Evolutionary conservation across 2,329 filamentous ascomycete species (phyloP).

Genomic region (Ophiocordyceps camponoti-rufipedis): DNA sequence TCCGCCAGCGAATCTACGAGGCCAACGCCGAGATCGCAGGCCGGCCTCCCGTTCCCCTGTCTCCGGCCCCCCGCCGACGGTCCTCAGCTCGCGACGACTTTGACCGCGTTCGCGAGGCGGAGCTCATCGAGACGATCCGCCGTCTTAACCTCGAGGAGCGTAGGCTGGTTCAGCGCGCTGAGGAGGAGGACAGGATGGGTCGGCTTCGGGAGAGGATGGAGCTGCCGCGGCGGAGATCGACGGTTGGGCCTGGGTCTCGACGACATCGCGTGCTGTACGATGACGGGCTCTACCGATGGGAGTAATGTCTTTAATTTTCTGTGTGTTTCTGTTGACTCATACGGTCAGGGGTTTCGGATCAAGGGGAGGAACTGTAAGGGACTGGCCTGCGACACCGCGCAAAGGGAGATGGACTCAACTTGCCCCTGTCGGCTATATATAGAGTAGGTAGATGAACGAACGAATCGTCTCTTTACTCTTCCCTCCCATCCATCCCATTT

Average conservation of each 20-base stretch:
- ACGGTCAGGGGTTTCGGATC: not conserved
- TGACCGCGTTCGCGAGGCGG: conserved; percentile 8
- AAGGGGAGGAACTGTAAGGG: too few species aligned
- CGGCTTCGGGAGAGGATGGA: conserved; percentile 22
- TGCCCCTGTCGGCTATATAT: too few species aligned
- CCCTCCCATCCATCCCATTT: too few species aligned
- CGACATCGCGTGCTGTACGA: conserved; percentile 18
- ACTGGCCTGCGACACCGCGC: too few species aligned
- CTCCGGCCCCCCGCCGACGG: conserved; percentile 6
- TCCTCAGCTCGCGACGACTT: not conserved
- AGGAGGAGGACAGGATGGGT: conserved; percentile 15
- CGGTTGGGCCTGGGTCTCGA: conserved; percentile 16
- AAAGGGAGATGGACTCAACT: too few species aligned
- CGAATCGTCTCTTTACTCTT: too few species aligned
- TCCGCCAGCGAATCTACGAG: conserved; percentile 17
- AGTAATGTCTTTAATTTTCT: conserved; percentile 10
- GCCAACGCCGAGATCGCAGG: conserved; percentile 23
- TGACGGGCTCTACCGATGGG: conserved; percentile 20
- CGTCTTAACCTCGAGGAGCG: conserved; percentile 14
- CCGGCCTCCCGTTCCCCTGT: conserved; percentile 15
- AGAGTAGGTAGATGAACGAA: too few species aligned
- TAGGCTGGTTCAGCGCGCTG: conserved; percentile 13
- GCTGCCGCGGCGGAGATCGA: conserved; percentile 16
- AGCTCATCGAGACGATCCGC: conserved; percentile 16
- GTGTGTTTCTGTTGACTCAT: not conserved